These are phyloP conservation scores for Monosporozyma siamensis DNA, from an alignment of 805 yeast species.

Conservation along the genomic window DNA sequence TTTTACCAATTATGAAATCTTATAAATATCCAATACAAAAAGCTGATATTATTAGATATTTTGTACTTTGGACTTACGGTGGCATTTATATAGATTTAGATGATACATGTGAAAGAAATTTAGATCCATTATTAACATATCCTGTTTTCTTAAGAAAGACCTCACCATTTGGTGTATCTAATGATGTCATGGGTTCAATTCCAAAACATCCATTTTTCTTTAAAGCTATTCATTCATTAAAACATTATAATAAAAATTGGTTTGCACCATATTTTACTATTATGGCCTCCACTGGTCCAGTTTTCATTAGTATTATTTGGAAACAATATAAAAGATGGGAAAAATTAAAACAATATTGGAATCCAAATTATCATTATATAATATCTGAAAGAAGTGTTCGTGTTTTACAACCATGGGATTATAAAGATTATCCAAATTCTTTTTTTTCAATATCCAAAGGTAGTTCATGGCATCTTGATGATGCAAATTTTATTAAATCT, in stretches of 20 bases:
- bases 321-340: slow-evolving; percentile 76
- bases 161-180: slow-evolving; percentile 80
- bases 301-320: slow-evolving; percentile 77
- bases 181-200: slow-evolving; percentile 84
- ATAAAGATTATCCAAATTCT: slow-evolving; percentile 47
- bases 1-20: slow-evolving; percentile 61
- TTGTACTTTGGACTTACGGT: slow-evolving; percentile 71
- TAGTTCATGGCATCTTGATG: slow-evolving; percentile 86
- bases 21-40: slow-evolving; percentile 77
- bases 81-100: slow-evolving; percentile 86
- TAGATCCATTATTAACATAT: slow-evolving; percentile 69
- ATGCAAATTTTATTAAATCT: slow-evolving; percentile 65
- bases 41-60: slow-evolving; percentile 85
- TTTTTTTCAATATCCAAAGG: slow-evolving; percentile 72
- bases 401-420: slow-evolving; percentile 62
- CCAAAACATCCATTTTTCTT: slow-evolving; percentile 79
- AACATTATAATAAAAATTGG: slow-evolving; percentile 63
- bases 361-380: slow-evolving; percentile 22
- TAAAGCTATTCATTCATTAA: slow-evolving; percentile 54
- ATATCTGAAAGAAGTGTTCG: slow-evolving; percentile 35
- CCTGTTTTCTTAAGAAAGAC: slow-evolving; percentile 85
- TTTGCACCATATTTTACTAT: slow-evolving; percentile 79
- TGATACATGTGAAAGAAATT: slow-evolving; percentile 67
- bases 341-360: slow-evolving; percentile 30
- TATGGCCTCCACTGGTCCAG: slow-evolving; percentile 89